phyloP scores from a whole-genome alignment of 148 eudicot species.

The Polygonum aviculare region DNA sequence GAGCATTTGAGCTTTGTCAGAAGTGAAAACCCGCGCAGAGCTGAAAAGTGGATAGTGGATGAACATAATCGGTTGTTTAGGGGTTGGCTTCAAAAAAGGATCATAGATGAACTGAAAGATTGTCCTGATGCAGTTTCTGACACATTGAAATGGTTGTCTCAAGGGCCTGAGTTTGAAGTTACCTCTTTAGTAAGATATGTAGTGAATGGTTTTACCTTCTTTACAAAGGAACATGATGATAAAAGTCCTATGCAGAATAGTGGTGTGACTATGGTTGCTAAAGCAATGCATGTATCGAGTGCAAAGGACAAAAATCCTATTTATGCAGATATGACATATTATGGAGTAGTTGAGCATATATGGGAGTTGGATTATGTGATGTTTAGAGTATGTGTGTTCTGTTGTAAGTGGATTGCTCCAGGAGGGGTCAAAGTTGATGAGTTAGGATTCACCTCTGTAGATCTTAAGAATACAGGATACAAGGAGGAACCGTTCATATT shows the following conservation, averaged over 20 bases:
- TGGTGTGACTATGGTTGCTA: not conserved
- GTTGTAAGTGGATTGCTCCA: not conserved
- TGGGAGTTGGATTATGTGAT: not conserved
- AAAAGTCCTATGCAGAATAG: not conserved
- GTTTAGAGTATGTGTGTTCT: not conserved
- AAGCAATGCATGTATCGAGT: not conserved
- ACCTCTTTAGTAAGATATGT: not conserved
- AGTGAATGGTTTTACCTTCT: not conserved
- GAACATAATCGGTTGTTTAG: not conserved
- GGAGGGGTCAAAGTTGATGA: not conserved
- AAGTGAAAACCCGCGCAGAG: not conserved
- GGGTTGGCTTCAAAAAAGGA: not conserved
- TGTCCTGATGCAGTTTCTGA: not conserved
- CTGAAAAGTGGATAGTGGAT: not conserved
- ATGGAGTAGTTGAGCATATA: not conserved
- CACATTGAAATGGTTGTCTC: not conserved
- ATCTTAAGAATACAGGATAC: too few species aligned
- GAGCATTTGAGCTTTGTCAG: not conserved
- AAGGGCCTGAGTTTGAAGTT: not conserved
- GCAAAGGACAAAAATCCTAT: not conserved
- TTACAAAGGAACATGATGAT: not conserved
- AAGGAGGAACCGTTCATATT: too few species aligned
- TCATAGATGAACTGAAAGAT: not conserved
- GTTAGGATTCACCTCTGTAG: too few species aligned
- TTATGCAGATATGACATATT: not conserved